These are phyloP conservation scores for Pseudotsuga menziesii DNA, from an alignment of 75 land plant genomes.

Conservation along the genomic window DNA sequence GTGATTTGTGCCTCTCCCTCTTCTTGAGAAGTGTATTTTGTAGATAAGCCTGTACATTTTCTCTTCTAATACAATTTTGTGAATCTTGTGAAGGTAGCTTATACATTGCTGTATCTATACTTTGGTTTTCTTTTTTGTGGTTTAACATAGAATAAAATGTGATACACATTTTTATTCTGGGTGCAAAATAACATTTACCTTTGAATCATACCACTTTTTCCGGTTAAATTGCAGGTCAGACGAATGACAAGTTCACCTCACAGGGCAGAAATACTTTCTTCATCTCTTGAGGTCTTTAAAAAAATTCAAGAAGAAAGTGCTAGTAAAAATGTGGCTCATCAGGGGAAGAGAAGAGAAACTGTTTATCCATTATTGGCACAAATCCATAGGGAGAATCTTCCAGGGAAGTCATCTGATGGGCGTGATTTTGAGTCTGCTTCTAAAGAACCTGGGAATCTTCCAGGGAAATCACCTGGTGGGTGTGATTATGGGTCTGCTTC, in stretches of 20 bases:
- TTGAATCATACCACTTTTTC: background rate
- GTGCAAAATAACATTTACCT: background rate
- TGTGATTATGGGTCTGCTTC: background rate
- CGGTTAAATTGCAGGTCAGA: slow-evolving; percentile 57
- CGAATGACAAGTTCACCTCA: slow-evolving; percentile 84
- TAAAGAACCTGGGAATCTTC: background rate
- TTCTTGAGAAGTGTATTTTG: background rate
- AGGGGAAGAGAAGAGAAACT: slow-evolving; percentile 14
- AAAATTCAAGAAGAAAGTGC: slow-evolving; percentile 74
- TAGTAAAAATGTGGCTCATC: slow-evolving; percentile 11
- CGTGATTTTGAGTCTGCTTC: background rate
- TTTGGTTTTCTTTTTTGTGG: background rate
- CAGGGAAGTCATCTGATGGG: slow-evolving; percentile 12
- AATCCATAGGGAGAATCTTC: slow-evolving; percentile 7
- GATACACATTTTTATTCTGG: background rate
- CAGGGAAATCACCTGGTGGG: slow-evolving; percentile 12
- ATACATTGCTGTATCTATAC: background rate
- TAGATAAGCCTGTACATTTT: no score
- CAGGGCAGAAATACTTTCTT: slow-evolving; percentile 85
- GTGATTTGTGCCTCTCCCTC: background rate
- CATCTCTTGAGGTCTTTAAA: slow-evolving; percentile 90
- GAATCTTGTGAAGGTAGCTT: background rate
- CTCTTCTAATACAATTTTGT: background rate
- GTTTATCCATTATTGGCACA: slow-evolving; percentile 8
- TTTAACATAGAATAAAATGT: background rate